phyloP scores from a whole-genome alignment of 257 asterid genomes.

The Ophiorrhiza pumila region DNA sequence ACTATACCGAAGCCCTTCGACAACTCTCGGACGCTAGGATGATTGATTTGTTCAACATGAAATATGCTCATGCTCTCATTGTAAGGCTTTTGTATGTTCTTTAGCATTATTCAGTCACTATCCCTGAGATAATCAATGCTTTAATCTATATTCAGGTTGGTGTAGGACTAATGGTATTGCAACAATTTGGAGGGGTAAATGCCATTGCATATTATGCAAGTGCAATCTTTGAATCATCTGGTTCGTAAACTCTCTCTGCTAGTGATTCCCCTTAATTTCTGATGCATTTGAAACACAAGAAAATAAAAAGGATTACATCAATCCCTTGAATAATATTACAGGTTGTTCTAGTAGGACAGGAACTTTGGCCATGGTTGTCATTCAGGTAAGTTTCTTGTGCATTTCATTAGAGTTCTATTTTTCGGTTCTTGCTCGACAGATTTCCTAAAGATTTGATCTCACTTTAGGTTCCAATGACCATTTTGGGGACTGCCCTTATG shows the following conservation, averaged over 20 bases:
- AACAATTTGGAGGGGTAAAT: constrained; percentile 86
- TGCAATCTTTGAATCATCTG: constrained; percentile 76
- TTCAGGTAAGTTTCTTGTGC: constrained; percentile 56
- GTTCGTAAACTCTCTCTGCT: constrained; percentile 29
- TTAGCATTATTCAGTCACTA: constrained; percentile 3
- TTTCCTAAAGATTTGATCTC: constrained; percentile 3
- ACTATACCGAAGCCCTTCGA: constrained; percentile 53
- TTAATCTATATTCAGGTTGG: constrained; percentile 55
- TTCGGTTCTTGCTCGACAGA: background rate
- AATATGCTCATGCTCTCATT: constrained; percentile 66
- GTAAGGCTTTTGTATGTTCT: constrained; percentile 35
- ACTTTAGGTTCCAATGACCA: constrained; percentile 74
- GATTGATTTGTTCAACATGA: constrained; percentile 69
- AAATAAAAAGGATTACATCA: constrained; percentile 1
- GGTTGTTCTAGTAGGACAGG: constrained; percentile 73
- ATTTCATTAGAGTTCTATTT: background rate
- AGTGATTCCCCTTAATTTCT: background rate
- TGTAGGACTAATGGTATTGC: constrained; percentile 89
- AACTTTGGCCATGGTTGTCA: constrained; percentile 73
- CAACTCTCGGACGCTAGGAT: constrained; percentile 47
- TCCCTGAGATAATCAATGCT: background rate
- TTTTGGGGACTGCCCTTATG: constrained; percentile 63
- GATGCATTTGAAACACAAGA: background rate
- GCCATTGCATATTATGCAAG: constrained; percentile 89
- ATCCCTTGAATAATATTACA: constrained; percentile 26